phyloP scores from a whole-genome alignment of 106 monocot genomes.

The Ottelia alismoides region DNA sequence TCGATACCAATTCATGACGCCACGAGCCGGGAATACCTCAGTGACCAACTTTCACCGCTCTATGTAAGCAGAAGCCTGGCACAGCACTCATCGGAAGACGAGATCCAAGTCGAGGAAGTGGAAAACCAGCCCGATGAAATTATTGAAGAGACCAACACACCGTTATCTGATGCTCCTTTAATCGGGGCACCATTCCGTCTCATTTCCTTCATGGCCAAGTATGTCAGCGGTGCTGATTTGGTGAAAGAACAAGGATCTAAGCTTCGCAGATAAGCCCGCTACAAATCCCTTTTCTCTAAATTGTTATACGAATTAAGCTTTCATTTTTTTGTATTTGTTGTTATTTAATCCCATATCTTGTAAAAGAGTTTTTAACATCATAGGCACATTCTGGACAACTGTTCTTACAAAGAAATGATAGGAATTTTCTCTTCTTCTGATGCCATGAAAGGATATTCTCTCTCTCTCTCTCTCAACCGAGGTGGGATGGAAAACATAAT shows the following conservation, averaged over 20 bases:
- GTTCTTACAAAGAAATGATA: too few species aligned
- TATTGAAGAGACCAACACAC: constrained; percentile 17
- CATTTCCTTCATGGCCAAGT: constrained; percentile 75
- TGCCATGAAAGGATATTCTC: too few species aligned
- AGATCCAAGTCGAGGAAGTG: constrained; percentile 34
- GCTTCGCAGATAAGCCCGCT: constrained; percentile 13
- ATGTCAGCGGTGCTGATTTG: constrained; percentile 89
- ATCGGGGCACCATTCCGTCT: constrained; percentile 93
- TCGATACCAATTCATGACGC: neutral
- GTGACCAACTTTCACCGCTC: neutral
- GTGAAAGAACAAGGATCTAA: constrained; percentile 20
- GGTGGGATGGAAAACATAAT: too few species aligned
- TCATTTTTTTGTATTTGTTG: too few species aligned
- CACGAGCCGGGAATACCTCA: neutral
- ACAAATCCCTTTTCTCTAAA: too few species aligned
- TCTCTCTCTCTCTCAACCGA: too few species aligned
- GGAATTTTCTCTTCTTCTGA: too few species aligned
- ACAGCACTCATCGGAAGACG: constrained; percentile 21
- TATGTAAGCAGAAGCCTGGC: neutral
- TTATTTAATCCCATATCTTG: too few species aligned
- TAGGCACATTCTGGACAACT: too few species aligned
- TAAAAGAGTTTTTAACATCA: too few species aligned
- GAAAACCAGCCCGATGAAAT: neutral
- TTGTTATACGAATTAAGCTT: too few species aligned
- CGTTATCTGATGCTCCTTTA: constrained; percentile 81